Conservation (phyloP, 2,329 filamentous ascomycete genomes). For the Xylariaceae sp. region DNA sequence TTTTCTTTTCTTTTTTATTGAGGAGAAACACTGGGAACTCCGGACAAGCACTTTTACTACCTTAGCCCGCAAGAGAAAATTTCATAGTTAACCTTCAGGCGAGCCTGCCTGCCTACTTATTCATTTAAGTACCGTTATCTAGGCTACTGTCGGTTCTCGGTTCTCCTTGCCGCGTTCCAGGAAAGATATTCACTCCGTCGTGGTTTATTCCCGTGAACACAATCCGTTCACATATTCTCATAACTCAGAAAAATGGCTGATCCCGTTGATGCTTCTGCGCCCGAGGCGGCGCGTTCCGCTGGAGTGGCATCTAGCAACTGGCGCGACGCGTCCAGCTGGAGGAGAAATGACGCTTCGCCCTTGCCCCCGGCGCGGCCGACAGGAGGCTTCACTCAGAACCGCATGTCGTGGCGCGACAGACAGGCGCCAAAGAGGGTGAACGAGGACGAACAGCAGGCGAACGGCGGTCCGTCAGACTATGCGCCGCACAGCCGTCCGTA, state of each 20-base stretch:
- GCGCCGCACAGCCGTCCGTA: constrained; percentile 13
- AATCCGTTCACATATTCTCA: too few relatives aligned
- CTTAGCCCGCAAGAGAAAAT: too few relatives aligned
- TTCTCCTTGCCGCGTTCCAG: too few relatives aligned
- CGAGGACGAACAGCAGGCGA: constrained; percentile 5
- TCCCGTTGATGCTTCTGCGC: constrained; percentile 1
- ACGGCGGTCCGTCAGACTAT: constrained; percentile 9
- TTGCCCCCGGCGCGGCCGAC: constrained; percentile 9
- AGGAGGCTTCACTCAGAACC: constrained; percentile 5
- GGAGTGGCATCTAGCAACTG: constrained; percentile 12
- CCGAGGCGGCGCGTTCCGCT: constrained; percentile 2
- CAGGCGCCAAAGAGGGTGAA: constrained; percentile 5
- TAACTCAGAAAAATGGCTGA: constrained; percentile 12
- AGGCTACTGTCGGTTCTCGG: too few relatives aligned
- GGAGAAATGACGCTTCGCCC: constrained; percentile 10
- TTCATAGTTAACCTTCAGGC: too few relatives aligned
- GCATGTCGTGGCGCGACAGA: constrained; percentile 17
- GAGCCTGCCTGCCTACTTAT: too few relatives aligned
- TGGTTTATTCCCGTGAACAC: too few relatives aligned
- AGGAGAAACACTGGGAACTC: neutral
- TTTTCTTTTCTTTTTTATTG: neutral
- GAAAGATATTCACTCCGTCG: too few relatives aligned
- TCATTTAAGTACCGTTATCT: too few relatives aligned
- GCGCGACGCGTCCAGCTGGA: constrained; percentile 17
- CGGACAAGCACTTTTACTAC: too few relatives aligned